Evolutionary conservation across 1,284 basidiomycete species (phyloP).

Genomic region (Waitea zeae): DNA sequence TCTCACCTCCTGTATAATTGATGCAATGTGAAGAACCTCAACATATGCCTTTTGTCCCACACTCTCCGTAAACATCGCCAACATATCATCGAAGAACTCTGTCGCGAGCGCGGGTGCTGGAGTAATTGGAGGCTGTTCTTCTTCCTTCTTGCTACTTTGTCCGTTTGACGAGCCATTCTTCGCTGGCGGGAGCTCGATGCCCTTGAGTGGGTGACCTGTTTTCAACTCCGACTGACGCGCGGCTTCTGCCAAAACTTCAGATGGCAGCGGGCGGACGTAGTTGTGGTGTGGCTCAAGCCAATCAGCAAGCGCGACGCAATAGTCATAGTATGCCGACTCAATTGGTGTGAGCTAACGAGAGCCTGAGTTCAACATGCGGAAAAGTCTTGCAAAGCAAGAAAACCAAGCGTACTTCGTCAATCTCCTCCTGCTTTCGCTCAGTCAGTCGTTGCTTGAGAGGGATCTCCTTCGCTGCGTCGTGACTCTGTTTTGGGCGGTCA

Average conservation of each 20-base stretch:
- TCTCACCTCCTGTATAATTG: slow-evolving; percentile 53
- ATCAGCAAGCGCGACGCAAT: slow-evolving; percentile 37
- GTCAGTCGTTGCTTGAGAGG: slow-evolving; percentile 39
- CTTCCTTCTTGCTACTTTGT: slow-evolving; percentile 41
- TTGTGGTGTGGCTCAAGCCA: slow-evolving; percentile 67
- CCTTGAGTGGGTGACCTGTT: slow-evolving; percentile 47
- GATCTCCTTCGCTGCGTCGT: slow-evolving; percentile 27
- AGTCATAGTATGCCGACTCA: slow-evolving; percentile 38
- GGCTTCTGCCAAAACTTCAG: slow-evolving; percentile 53
- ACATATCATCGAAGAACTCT: slow-evolving; percentile 44
- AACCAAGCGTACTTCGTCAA: slow-evolving; percentile 26
- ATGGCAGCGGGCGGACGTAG: slow-evolving; percentile 46
- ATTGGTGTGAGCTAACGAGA: slow-evolving; percentile 39
- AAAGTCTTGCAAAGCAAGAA: background rate
- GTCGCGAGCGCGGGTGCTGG: slow-evolving; percentile 37
- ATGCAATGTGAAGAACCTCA: slow-evolving; percentile 49
- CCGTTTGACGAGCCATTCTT: slow-evolving; percentile 28
- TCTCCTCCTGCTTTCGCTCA: slow-evolving; percentile 29
- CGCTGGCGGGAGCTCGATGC: slow-evolving; percentile 29
- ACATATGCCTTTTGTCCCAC: slow-evolving; percentile 17
- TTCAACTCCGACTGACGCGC: slow-evolving; percentile 51
- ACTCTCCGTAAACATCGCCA: slow-evolving; percentile 2
- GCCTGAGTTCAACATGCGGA: slow-evolving; percentile 4
- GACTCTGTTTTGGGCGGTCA: slow-evolving; percentile 51
- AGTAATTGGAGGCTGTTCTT: slow-evolving; percentile 40